phyloP scores from a whole-genome alignment of 2,329 filamentous ascomycete species.

The Trichophyton benhamiae region DNA sequence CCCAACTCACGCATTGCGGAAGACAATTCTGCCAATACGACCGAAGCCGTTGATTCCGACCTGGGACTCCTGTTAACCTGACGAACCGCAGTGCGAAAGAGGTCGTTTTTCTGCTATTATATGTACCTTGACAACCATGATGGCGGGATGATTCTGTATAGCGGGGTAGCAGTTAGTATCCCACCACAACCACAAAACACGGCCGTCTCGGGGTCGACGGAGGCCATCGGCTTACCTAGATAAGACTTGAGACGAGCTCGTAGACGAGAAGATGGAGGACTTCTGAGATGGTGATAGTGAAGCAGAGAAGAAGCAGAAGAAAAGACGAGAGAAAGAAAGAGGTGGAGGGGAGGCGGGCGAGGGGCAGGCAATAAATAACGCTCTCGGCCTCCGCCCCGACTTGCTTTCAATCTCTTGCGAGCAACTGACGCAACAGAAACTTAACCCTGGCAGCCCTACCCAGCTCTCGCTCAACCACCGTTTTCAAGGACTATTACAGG shows the following conservation, averaged over 20 bases:
- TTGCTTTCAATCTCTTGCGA: neutral
- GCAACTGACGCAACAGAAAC: constrained; percentile 5
- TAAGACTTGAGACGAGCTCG: neutral
- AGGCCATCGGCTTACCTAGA: neutral
- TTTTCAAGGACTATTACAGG: neutral
- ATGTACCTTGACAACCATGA: constrained; percentile 15
- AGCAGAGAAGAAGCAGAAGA: neutral
- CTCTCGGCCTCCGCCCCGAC: neutral
- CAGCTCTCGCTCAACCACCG: neutral
- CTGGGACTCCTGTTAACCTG: constrained; percentile 38
- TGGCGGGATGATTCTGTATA: constrained; percentile 8
- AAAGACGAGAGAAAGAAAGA: constrained; percentile 6
- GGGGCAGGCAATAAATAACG: constrained; percentile 12
- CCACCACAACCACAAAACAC: neutral
- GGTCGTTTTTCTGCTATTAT: neutral
- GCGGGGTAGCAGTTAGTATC: constrained; percentile 6
- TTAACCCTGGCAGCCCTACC: neutral
- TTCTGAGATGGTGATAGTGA: constrained; percentile 1
- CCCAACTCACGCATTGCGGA: constrained; percentile 78
- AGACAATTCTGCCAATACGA: constrained; percentile 97
- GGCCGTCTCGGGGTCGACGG: neutral
- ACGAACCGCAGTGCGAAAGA: neutral
- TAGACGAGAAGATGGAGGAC: neutral
- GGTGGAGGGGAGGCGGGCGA: constrained; percentile 5
- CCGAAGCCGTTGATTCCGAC: constrained; percentile 99